A percentile compares a stretch with the other conserved stretches of the same genome.
phyloP scores from a whole-genome alignment of 345 rosid genomes.

The Tarenaya hassleriana region DNA sequence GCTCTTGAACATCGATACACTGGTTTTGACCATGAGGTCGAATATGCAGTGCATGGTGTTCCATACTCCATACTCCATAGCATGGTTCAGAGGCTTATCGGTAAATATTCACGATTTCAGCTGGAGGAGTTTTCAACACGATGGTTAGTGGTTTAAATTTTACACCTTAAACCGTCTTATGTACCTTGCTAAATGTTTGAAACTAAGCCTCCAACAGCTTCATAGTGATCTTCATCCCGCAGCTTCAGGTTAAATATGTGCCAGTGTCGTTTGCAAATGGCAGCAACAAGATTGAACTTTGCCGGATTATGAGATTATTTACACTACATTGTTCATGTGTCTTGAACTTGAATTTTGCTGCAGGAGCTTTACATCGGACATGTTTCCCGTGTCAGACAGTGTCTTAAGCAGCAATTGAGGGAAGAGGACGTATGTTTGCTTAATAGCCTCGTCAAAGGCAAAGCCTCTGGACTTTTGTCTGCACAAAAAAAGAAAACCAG shows the following conservation, averaged over 20 bases:
- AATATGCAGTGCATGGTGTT: conserved; percentile 87
- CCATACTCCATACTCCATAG: too few relatives aligned
- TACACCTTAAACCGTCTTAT: conserved; percentile 3
- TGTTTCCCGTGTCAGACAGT: conserved; percentile 60
- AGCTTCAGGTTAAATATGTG: too few relatives aligned
- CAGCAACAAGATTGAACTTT: too few relatives aligned
- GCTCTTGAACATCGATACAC: conserved; percentile 72
- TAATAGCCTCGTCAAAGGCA: conserved; percentile 20
- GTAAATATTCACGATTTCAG: too few relatives aligned
- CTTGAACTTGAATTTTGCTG: conserved; percentile 17
- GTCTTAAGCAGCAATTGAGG: conserved; percentile 79
- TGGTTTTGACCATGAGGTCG: conserved; percentile 70
- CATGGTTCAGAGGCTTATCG: conserved; percentile 85
- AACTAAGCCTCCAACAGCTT: too few relatives aligned
- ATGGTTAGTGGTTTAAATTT: neutral
- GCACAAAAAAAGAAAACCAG: too few relatives aligned
- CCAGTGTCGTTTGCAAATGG: too few relatives aligned
- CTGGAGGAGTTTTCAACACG: too few relatives aligned
- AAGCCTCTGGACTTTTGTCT: too few relatives aligned
- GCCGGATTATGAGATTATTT: too few relatives aligned
- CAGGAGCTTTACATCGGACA: conserved; percentile 81
- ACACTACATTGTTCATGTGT: too few relatives aligned
- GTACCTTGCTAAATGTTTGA: neutral
- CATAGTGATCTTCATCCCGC: too few relatives aligned
- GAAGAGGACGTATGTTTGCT: conserved; percentile 42